Base-by-base conservation (phyloP, 441 rosid species). In the Gossypium trilobum region DNA sequence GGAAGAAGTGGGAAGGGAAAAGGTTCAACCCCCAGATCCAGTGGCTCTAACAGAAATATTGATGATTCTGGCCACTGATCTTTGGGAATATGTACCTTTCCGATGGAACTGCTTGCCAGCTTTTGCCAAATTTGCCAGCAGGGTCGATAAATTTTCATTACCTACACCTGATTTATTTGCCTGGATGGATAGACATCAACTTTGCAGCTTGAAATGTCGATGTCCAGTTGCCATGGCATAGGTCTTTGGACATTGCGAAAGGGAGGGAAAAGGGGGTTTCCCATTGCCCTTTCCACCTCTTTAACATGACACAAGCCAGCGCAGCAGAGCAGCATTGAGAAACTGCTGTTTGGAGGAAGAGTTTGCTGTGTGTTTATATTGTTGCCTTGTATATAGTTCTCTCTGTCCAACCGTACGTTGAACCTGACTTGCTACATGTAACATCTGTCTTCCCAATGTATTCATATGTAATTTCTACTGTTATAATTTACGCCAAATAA, bases 71-170 rank as follows among this genome's bases (percentile, higher is more conserved):
- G 85, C 73, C 97, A 85, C 50, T 95, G 96, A 96, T 81, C 95
- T 14, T 95, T 5, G 99, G 59, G 96, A 92, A 60, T 79, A 82
- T 92, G 99, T 82, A 90, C 98, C 23, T 86, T 74, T 33, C 89
- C 86, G 16, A 95, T 91, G 74, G 59, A 73, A 11, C 86, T 67
- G 74, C 77, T 88, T 0, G 85, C 84, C 79, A 79, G 79, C 64
- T 52, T 78, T 76, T 95, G 99, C 77, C 90, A 89, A 46, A 89
- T 92, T 82, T 92, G 96, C 84, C 88, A 85, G 70, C 88, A 83
- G 31, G 81, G 82, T n/a, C 85, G 86, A 20, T 85, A 74, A 77
- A 65, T 11, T 46, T 50, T 60, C 27, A 50, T 63, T 25, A 42
- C 10, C 42, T 13, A 13, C 27, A 23, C 54, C 74, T 0, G 63